Evolutionary conservation across 108 stramenopile species (phyloP).

Genomic region (Cylindrotheca fusiformis): DNA sequence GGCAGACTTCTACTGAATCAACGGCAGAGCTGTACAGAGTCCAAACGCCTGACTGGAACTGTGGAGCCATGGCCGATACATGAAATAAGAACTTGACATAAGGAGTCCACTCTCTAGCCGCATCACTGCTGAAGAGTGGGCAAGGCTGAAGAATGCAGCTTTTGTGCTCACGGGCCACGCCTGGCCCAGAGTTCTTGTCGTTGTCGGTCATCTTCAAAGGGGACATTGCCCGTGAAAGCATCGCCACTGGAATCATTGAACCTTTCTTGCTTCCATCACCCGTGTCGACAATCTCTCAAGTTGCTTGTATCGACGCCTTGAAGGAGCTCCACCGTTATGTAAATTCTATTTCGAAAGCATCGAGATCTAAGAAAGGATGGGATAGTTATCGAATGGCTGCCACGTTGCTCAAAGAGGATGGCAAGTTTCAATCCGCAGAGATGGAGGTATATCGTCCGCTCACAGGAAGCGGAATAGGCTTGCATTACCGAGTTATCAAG

Average conservation of each 20-base stretch:
- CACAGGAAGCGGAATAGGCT: slow-evolving; percentile 33
- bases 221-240: slow-evolving; percentile 14
- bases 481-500: slow-evolving; percentile 35
- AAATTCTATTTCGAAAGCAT: slow-evolving; percentile 16
- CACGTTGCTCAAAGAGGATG: slow-evolving; percentile 27
- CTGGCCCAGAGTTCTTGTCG: slow-evolving; percentile 41
- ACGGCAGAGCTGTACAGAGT: too few relatives aligned
- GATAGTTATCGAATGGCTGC: slow-evolving; percentile 7
- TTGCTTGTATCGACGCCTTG: slow-evolving; percentile 14
- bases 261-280: slow-evolving; percentile 36
- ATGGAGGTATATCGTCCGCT: slow-evolving; percentile 38
- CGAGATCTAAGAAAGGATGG: slow-evolving; percentile 3
- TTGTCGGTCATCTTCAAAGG: slow-evolving; percentile 26
- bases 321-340: slow-evolving; percentile 35
- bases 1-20: too few relatives aligned
- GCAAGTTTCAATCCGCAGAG: slow-evolving; percentile 10
- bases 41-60: too few relatives aligned
- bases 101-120: too few relatives aligned
- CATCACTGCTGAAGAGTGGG: too few relatives aligned
- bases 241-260: slow-evolving; percentile 17
- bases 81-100: too few relatives aligned
- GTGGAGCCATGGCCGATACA: too few relatives aligned
- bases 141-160: slow-evolving; percentile 36
- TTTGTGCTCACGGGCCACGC: slow-evolving; percentile 25
- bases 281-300: slow-evolving; percentile 23